Evolutionary conservation across 768 basidiomycete genomes (phyloP).

Genomic region (Rhizopogon vinicolor): DNA sequence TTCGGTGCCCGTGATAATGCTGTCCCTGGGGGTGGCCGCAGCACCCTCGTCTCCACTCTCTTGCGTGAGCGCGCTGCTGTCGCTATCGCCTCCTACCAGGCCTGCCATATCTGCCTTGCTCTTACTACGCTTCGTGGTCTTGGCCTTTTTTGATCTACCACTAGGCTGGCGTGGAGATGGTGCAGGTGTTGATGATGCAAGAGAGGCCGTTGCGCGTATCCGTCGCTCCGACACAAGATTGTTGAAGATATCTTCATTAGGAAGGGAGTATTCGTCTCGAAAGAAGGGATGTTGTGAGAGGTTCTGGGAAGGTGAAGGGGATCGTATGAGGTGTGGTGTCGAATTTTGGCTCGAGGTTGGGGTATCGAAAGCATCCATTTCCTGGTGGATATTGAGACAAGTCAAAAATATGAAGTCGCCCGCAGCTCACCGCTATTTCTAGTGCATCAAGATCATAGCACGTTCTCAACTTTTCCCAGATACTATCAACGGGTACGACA

Average conservation of each 20-base stretch:
- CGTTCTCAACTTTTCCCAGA: constrained; percentile 70
- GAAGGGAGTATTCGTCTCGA: constrained; percentile 60
- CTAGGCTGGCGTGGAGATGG: constrained; percentile 42
- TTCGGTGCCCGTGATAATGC: constrained; percentile 69
- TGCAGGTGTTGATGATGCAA: constrained; percentile 48
- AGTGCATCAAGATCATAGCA: constrained; percentile 76
- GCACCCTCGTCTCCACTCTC: constrained; percentile 75
- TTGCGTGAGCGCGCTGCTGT: constrained; percentile 78
- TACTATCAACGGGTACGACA: constrained; percentile 50
- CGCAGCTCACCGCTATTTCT: constrained; percentile 57
- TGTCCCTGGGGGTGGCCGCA: constrained; percentile 57
- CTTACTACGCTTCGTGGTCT: constrained; percentile 42
- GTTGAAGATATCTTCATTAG: constrained; percentile 57
- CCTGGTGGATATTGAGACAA: constrained; percentile 23
- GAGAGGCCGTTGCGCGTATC: constrained; percentile 57
- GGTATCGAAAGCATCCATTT: constrained; percentile 44
- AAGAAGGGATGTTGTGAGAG: constrained; percentile 69
- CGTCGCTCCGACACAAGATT: constrained; percentile 58
- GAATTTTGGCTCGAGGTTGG: constrained; percentile 33
- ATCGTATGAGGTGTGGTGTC: constrained; percentile 49
- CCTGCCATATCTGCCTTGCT: constrained; percentile 59
- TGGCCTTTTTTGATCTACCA: constrained; percentile 31
- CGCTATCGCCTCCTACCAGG: constrained; percentile 77
- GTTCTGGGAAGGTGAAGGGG: constrained; percentile 68
- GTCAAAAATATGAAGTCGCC: constrained; percentile 1